Percentiles rank a stretch among this genome's conserved stretches.
phyloP scores from a whole-genome alignment of 1,284 basidiomycete species.

The Ceratorhiza oryzae-sativae region DNA sequence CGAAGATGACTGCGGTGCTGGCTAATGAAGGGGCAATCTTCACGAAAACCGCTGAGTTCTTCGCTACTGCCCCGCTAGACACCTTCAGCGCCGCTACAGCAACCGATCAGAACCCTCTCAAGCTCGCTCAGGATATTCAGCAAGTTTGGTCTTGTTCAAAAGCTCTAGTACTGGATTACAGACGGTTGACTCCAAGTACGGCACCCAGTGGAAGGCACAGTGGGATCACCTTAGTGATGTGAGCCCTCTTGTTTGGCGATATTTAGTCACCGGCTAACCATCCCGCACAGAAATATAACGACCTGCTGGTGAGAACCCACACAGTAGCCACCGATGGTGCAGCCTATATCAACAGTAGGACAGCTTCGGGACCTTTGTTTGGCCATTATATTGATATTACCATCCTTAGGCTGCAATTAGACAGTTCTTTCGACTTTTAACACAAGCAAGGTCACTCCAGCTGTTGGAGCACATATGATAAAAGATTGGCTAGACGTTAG shows the following conservation, averaged over 20 bases:
- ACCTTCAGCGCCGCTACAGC: not conserved
- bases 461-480: not conserved
- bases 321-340: no score
- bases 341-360: no score
- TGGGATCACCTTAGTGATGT: not conserved
- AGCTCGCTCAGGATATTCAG: not conserved
- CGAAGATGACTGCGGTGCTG: no score
- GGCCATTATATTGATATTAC: no score
- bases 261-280: no score
- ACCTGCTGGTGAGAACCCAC: no score
- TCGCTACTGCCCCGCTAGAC: not conserved
- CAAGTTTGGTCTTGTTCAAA: not conserved
- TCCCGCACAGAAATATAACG: no score
- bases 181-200: not conserved
- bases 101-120: not conserved
- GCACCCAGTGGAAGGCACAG: not conserved
- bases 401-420: not conserved
- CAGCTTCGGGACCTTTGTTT: no score
- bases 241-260: no score
- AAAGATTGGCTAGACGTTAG: slow-evolving; percentile 12
- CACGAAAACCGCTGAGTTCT: not conserved
- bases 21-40: not conserved
- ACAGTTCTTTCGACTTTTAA: no score
- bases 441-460: no score
- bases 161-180: not conserved